A percentile compares a stretch with the other conserved stretches of the same genome.
Conservation (phyloP, 306 rosid species). For the Canavalia gladiata region DNA sequence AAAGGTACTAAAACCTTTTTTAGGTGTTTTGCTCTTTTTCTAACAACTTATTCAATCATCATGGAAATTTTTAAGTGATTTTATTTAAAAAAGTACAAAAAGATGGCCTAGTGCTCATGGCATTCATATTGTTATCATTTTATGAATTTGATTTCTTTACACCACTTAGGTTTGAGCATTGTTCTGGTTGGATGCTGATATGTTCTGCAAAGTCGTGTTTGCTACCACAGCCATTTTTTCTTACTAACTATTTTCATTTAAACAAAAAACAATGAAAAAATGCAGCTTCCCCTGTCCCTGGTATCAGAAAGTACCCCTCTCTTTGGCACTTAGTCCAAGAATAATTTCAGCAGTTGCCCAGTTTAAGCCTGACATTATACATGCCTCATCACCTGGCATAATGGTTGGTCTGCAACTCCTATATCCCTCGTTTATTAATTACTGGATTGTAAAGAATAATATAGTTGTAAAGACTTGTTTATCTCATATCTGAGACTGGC, state of each 20-base stretch:
- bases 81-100: background rate
- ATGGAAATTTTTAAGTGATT: background rate
- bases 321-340: slow-evolving; percentile 60
- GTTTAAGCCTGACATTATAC: slow-evolving; percentile 60
- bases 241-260: slow-evolving; percentile 37
- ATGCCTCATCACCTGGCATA: slow-evolving; percentile 56
- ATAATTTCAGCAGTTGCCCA: slow-evolving; percentile 55
- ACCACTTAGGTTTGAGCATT: background rate
- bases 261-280: slow-evolving; percentile 6
- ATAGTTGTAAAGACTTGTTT: slow-evolving; percentile 2
- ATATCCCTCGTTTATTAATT: slow-evolving; percentile 11
- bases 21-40: background rate
- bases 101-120: background rate
- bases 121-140: background rate
- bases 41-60: background rate
- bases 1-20: background rate
- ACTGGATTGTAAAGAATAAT: background rate
- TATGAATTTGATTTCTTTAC: slow-evolving; percentile 4
- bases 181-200: slow-evolving; percentile 17
- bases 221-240: background rate
- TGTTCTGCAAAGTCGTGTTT: slow-evolving; percentile 30
- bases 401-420: slow-evolving; percentile 46
- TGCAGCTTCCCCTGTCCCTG: slow-evolving; percentile 56
- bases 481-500: background rate
- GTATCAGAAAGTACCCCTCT: slow-evolving; percentile 58